Evolutionary conservation across 176 grass and related monocot species (phyloP), one percentile per base, ranked within the genome.

Genomic region (Panicum miliaceum): DNA sequence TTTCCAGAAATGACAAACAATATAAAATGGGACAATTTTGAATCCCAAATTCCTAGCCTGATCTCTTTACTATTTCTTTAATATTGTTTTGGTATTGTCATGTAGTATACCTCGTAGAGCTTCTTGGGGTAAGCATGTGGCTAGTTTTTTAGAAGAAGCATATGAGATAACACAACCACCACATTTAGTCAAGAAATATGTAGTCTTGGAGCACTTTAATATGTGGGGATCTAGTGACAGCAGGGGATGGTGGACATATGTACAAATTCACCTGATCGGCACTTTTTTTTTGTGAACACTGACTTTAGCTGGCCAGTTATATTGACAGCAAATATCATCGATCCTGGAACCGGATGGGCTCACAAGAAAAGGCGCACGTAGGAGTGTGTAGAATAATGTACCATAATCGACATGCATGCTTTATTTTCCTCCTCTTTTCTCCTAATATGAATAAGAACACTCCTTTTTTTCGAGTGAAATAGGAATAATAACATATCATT

Each of bases 261-360:
- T 20, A 36, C 41, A 64, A 73, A 52, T 38, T 27, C 32, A 40
- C 13, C 18, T 23, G n/a, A 54, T 13, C 3, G 1, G 10, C 42
- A 63, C 18, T 20, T 83, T 20, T 20, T 12, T 52, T 29, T 84
- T 22, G 20, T 41, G 5, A 42, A 54, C 12, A n/a, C 38, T 68
- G 36, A 43, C 61, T 77, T 68, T 58, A 66, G 12, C 48, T 19
- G 19, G 52, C 47, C 58, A 84, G 16, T 29, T 51, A 56, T 54
- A 54, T 54, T 20, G 6, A 32, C 48, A 84, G 48, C 23, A 57
- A 66, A 76, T 84, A 45, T 67, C 47, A 57, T 66, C n/a, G 23
- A 54, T 42, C 40, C 22, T 42, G 61, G 5, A 23, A 67, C 19
- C 16, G 3, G 12, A 32, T 41, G 11, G 19, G 14, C 22, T 53